phyloP scores from a whole-genome alignment of 2,329 filamentous ascomycete genomes.

The Calonectria honghensis region DNA sequence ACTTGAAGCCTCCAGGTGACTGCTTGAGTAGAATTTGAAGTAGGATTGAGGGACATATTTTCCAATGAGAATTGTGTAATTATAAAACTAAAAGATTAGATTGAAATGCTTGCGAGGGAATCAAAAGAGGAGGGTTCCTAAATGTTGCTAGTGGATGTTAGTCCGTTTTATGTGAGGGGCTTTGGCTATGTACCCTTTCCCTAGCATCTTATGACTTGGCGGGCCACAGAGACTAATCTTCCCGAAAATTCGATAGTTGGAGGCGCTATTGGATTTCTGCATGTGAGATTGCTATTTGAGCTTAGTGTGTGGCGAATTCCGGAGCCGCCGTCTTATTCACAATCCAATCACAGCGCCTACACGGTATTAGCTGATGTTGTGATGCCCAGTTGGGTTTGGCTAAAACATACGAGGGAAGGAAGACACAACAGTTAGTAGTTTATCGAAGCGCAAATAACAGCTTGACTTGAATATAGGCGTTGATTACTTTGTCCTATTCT shows the following conservation, averaged over 20 bases:
- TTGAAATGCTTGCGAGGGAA: not conserved
- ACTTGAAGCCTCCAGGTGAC: not conserved
- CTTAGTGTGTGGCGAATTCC: not conserved
- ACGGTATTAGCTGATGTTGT: not conserved
- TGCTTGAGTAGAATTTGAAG: not conserved
- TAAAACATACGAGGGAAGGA: not conserved
- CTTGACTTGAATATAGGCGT: not conserved
- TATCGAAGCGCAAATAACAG: not conserved
- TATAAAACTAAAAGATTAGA: not conserved
- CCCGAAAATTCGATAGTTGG: not conserved
- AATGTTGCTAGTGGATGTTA: not conserved
- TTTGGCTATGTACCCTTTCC: not conserved
- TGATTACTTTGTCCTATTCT: too few species aligned
- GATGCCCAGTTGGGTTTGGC: not conserved
- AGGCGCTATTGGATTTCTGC: slow-evolving; percentile 8
- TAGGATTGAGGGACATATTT: not conserved
- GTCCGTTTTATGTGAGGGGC: not conserved
- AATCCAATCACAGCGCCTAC: not conserved
- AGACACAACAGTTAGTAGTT: not conserved
- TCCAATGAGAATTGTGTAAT: not conserved
- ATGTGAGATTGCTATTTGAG: not conserved
- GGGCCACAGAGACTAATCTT: not conserved
- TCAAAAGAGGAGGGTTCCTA: not conserved
- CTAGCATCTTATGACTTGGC: not conserved
- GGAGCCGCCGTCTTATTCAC: not conserved